A percentile compares a stretch with the other conserved stretches of the same genome.
These are phyloP conservation scores for Pseudogymnoascus sp. DNA, from an alignment of 2,329 filamentous ascomycete genomes.

Conservation along the genomic window DNA sequence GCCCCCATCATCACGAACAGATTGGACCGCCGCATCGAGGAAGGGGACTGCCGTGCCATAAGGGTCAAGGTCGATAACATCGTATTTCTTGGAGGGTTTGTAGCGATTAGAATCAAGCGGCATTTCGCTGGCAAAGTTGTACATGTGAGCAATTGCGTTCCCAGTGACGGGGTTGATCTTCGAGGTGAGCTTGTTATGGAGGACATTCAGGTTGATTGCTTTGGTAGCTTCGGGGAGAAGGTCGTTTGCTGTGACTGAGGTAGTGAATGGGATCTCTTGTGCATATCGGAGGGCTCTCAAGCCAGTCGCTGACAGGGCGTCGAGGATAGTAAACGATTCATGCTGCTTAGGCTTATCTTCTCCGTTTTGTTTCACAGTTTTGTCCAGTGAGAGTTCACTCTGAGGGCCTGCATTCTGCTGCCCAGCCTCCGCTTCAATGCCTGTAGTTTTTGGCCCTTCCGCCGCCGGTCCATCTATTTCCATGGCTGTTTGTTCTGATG, in stretches of 20 bases:
- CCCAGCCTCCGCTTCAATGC: neutral
- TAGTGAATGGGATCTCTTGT: conserved; percentile 79
- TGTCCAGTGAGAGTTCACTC: neutral
- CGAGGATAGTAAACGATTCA: conserved; percentile 68
- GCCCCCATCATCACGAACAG: conserved; percentile 75
- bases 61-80: conserved; percentile 93
- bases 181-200: conserved; percentile 68
- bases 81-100: conserved; percentile 57
- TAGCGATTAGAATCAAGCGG: conserved; percentile 32
- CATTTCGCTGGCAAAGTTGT: conserved; percentile 53
- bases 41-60: conserved; percentile 93
- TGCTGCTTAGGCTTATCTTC: neutral
- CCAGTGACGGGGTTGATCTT: conserved; percentile 68
- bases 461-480: neutral
- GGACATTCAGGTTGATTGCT: conserved; percentile 76
- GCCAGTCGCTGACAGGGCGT: conserved; percentile 90
- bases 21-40: conserved; percentile 82
- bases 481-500: neutral
- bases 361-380: neutral
- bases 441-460: neutral
- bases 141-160: conserved; percentile 90
- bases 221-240: conserved; percentile 69
- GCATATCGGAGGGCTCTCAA: conserved; percentile 86
- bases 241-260: conserved; percentile 82
- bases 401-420: neutral